These are phyloP conservation scores for Catenaria anguillulae DNA, from an alignment of 371 early-diverging fungal genomes.

Conservation along the genomic window DNA sequence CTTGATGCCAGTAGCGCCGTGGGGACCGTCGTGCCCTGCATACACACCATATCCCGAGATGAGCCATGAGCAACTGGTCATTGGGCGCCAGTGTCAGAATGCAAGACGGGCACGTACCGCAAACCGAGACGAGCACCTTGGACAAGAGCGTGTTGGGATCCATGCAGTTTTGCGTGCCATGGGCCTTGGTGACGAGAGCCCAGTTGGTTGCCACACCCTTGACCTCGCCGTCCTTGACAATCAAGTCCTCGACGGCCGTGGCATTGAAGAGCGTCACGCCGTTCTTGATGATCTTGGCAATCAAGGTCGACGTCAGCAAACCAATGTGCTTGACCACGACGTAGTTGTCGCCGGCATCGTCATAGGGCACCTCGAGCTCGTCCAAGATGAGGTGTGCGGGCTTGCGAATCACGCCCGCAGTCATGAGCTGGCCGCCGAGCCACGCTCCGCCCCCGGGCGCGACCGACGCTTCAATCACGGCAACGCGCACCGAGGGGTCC, in stretches of 20 bases:
- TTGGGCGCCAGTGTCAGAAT: no score
- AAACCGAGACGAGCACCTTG: conserved; percentile 51
- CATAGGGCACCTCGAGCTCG: conserved; percentile 50
- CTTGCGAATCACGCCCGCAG: conserved; percentile 52
- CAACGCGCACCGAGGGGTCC: conserved; percentile 45
- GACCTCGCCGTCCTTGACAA: conserved; percentile 44
- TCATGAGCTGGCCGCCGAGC: conserved; percentile 61
- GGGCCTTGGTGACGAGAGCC: conserved; percentile 48
- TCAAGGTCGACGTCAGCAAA: conserved; percentile 55
- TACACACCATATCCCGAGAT: no score
- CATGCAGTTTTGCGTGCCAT: conserved; percentile 62
- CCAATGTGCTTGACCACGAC: conserved; percentile 60
- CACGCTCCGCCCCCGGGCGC: conserved; percentile 59
- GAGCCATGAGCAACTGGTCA: no score
- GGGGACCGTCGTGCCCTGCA: conserved; percentile 48
- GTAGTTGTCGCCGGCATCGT: conserved; percentile 56
- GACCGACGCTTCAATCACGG: conserved; percentile 48
- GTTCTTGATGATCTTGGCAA: conserved; percentile 45
- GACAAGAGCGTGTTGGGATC: conserved; percentile 56
- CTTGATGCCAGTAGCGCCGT: conserved; percentile 56
- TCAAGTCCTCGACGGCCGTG: conserved; percentile 53
- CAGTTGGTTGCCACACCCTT: conserved; percentile 59
- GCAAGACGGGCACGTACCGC: conserved; percentile 22
- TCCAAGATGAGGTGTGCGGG: conserved; percentile 48
- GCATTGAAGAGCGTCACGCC: conserved; percentile 67